Conservation (phyloP, 2,329 filamentous ascomycete genomes). For the Cladophialophora carrionii region DNA sequence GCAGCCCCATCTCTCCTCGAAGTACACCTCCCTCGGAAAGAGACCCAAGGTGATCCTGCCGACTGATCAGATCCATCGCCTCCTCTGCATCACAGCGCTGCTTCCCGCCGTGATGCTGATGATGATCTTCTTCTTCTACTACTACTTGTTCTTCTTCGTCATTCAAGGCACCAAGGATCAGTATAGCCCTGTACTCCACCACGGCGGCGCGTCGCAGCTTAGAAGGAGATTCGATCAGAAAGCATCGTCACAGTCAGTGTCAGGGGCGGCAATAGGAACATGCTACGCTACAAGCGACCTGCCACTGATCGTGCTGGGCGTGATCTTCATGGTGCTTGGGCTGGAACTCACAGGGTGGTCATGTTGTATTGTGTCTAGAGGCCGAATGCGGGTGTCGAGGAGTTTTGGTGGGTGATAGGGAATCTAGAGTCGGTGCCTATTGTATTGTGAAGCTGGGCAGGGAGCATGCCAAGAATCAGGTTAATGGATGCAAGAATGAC, state of each 20-base stretch:
- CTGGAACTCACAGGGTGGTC: conserved; percentile 11
- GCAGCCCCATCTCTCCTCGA: neutral
- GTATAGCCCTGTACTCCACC: neutral
- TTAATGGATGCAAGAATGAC: neutral
- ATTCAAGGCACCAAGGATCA: neutral
- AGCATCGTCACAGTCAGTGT: neutral
- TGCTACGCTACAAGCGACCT: conserved; percentile 4
- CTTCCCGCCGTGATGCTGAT: neutral
- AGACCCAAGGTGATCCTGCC: neutral
- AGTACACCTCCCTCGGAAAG: neutral
- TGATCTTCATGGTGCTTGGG: neutral
- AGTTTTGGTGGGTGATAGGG: neutral
- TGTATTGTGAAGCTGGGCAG: neutral
- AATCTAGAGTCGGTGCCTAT: neutral
- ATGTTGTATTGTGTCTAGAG: conserved; percentile 6
- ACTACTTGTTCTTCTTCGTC: neutral
- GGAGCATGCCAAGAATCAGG: neutral
- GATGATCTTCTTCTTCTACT: neutral
- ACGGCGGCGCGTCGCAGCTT: neutral
- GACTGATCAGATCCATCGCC: neutral
- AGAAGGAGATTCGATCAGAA: neutral
- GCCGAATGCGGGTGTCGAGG: neutral
- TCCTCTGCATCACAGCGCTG: neutral
- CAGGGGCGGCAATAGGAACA: neutral
- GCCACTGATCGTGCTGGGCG: conserved; percentile 1